Conservation (phyloP, 2,329 filamentous ascomycete species). For the Trichoderma sp. region DNA sequence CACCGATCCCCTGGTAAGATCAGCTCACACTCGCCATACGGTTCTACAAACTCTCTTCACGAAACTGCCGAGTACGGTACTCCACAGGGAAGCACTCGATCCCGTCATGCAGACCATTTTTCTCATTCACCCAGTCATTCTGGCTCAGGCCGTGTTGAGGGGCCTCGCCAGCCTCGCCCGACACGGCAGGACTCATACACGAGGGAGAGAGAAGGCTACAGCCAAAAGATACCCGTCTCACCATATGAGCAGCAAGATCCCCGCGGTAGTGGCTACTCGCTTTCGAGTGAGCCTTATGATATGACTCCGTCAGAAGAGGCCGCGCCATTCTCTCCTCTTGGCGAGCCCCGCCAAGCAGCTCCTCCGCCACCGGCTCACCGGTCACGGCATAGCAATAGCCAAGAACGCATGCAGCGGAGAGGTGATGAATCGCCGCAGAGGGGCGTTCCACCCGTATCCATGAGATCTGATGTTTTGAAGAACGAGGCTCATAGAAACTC, state of each 20-base stretch:
- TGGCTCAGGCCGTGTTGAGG: conserved; percentile 29
- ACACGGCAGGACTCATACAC: conserved; percentile 39
- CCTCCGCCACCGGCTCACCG: conserved; percentile 61
- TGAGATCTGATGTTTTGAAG: conserved; percentile 61
- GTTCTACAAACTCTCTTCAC: conserved; percentile 56
- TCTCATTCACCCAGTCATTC: conserved; percentile 34
- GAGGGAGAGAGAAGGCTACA: conserved; percentile 41
- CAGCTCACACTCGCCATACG: conserved; percentile 41
- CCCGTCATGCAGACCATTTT: conserved; percentile 42
- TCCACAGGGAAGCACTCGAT: conserved; percentile 37
- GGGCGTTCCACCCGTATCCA: conserved; percentile 50
- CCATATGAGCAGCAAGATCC: conserved; percentile 44
- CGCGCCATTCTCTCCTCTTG: conserved; percentile 40
- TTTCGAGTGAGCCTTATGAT: conserved; percentile 39
- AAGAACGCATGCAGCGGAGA: conserved; percentile 46
- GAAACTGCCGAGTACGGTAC: conserved; percentile 55
- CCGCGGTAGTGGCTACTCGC: conserved; percentile 36
- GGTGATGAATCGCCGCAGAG: conserved; percentile 48
- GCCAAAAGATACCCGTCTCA: conserved; percentile 34
- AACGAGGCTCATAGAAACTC: conserved; percentile 60
- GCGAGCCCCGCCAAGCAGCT: conserved; percentile 46
- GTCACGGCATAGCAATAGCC: conserved; percentile 47
- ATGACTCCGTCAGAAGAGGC: conserved; percentile 36
- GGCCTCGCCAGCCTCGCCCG: conserved; percentile 37
- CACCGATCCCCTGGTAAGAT: conserved; percentile 50